These are phyloP conservation scores for Apostasia shenzhenica DNA, from an alignment of 106 monocot genomes.

Conservation along the genomic window DNA sequence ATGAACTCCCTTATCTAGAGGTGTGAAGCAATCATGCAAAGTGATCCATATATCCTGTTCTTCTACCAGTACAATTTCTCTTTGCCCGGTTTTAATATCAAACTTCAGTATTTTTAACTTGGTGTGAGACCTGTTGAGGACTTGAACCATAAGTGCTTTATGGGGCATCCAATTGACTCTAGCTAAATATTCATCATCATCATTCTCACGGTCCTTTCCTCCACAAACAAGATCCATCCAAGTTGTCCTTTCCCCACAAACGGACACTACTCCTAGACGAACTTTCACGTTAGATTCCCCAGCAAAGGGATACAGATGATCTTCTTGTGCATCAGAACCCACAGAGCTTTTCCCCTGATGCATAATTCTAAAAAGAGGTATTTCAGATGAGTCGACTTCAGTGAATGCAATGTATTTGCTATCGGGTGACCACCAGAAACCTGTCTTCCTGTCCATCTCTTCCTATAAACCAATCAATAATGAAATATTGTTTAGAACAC, in stretches of 20 bases:
- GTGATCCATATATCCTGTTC: slow-evolving; percentile 71
- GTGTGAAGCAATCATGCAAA: slow-evolving; percentile 89
- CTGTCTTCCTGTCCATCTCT: slow-evolving; percentile 94
- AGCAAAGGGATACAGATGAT: slow-evolving; percentile 94
- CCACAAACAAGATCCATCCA: slow-evolving; percentile 99
- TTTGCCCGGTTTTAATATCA: slow-evolving; percentile 60
- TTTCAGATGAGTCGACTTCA: slow-evolving; percentile 78
- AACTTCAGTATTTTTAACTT: slow-evolving; percentile 74
- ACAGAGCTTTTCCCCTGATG: slow-evolving; percentile 87
- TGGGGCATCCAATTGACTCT: slow-evolving; percentile 95
- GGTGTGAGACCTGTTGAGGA: slow-evolving; percentile 73
- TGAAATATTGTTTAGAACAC: background rate
- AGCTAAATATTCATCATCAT: slow-evolving; percentile 81
- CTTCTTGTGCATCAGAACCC: slow-evolving; percentile 90
- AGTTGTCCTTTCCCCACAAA: slow-evolving; percentile 36
- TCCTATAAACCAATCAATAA: slow-evolving; percentile 37
- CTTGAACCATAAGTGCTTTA: slow-evolving; percentile 59
- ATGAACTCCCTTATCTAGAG: slow-evolving; percentile 61
- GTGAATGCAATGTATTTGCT: slow-evolving; percentile 89
- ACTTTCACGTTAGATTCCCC: slow-evolving; percentile 87
- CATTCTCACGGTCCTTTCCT: slow-evolving; percentile 7
- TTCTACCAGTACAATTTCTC: slow-evolving; percentile 61
- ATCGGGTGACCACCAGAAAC: slow-evolving; percentile 98
- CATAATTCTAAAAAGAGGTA: slow-evolving; percentile 96
- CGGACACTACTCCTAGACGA: slow-evolving; percentile 62